Conservation (phyloP, 805 yeast genomes). For the Kazachstania bromeliacearum region DNA sequence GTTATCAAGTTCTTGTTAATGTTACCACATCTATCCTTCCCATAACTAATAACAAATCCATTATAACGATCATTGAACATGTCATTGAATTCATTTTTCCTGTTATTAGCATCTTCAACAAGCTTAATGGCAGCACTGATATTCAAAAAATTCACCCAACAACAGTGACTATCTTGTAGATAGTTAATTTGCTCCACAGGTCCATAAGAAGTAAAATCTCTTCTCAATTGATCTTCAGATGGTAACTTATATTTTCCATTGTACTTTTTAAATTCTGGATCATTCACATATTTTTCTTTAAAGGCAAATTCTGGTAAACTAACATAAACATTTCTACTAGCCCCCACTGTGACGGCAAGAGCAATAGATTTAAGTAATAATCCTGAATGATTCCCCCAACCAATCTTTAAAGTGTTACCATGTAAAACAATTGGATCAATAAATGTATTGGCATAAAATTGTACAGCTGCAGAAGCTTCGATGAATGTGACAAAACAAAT, state of each 20-base stretch:
- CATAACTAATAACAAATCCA: conserved; percentile 53
- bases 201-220: conserved; percentile 57
- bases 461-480: conserved; percentile 54
- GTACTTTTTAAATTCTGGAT: conserved; percentile 26
- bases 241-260: conserved; percentile 32
- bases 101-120: conserved; percentile 47
- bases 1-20: conserved; percentile 31
- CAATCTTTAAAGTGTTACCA: conserved; percentile 52
- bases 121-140: conserved; percentile 55
- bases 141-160: conserved; percentile 61
- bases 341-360: conserved; percentile 61
- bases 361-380: conserved; percentile 47
- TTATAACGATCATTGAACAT: conserved; percentile 39
- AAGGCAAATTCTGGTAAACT: conserved; percentile 42
- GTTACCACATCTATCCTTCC: conserved; percentile 75
- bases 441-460: conserved; percentile 52
- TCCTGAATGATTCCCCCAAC: conserved; percentile 67
- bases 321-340: conserved; percentile 67
- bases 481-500: conserved; percentile 65
- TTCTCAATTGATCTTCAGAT: conserved; percentile 40
- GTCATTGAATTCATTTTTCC: conserved; percentile 29
- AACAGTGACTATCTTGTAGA: conserved; percentile 60
- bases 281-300: conserved; percentile 29
- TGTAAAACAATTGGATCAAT: conserved; percentile 52
- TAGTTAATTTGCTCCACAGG: conserved; percentile 69